Percentiles rank a stretch among this genome's conserved stretches.
These are phyloP conservation scores for Leishmania major DNA, from an alignment of 208 protist species.

Conservation along the genomic window DNA sequence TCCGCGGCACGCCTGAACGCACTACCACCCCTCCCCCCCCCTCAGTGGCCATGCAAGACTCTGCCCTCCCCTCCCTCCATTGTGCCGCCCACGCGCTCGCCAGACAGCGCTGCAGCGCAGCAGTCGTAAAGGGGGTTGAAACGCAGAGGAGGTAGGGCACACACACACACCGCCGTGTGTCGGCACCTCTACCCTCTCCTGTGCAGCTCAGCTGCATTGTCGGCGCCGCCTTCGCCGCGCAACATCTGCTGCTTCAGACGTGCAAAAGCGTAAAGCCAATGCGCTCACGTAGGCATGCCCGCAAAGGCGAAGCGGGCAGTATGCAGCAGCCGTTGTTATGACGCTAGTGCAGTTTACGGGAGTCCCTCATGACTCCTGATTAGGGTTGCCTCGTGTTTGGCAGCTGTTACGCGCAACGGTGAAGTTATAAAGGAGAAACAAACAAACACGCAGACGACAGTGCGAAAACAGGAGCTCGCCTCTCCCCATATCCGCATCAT, in stretches of 20 bases:
- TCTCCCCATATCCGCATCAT: not conserved
- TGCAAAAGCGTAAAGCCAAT: not conserved
- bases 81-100: not conserved
- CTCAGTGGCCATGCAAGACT: not conserved
- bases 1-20: not conserved
- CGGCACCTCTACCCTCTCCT: not conserved
- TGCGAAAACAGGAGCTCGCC: not conserved
- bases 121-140: not conserved
- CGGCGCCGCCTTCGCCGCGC: not conserved
- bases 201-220: not conserved
- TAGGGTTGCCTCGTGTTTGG: not conserved
- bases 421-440: not conserved
- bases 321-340: not conserved
- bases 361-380: not conserved
- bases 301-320: not conserved
- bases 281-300: not conserved
- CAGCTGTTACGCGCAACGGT: not conserved
- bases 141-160: not conserved
- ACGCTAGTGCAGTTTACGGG: not conserved
- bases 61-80: not conserved
- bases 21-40: not conserved
- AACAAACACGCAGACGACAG: not conserved
- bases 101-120: not conserved
- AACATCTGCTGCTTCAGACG: not conserved
- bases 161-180: not conserved